Base-by-base conservation (phyloP, 129 eudicot genomes). In the Lonicera japonica region DNA sequence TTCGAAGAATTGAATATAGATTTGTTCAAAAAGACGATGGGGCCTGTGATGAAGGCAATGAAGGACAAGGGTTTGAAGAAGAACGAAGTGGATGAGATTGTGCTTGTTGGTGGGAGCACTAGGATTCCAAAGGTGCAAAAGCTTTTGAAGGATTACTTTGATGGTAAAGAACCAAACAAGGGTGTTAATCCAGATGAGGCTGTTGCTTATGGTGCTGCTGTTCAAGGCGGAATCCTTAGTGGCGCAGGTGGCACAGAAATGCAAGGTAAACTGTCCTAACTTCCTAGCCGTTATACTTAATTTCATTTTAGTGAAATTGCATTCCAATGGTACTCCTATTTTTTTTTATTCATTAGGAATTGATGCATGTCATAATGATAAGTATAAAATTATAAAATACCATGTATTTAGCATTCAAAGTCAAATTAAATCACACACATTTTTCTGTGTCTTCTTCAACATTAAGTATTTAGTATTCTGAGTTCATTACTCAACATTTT, bases 81-180 rank as follows among this genome's bases (percentile, higher is more conserved):
- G 46, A 63, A 46, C 65, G 85, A 83, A 68, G 79, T 83, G 40
- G 89, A 83, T 63, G 89, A 83, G 71, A 83, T 83, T 54, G 90
- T 83, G 52, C 86, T 83, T 77, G 90, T 83, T 80, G 90, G 90
- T 67, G 90, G 90, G 58, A 83, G 90, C 43, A 83, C 90, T 64
- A 83, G 90, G 29, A 83, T 83, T 43, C 90, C 90, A 18, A 83
- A 83, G 66, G 90, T 83, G 70, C 90, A 83, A 58, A 83, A 83
- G 57, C 90, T 83, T 24, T 83, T 83, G 34, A 80, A 70, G 69
- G 90, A 83, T 19, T 83, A 61, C 65, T 83, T 83, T 11, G 83
- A 83, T 66, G 90, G 90, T 21, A 83, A 83, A 73, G 85, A 83
- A 68, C 83, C 85, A 39, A 83, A 70, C 76, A 79, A 83, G 75